Evolutionary conservation across 148 eudicot genomes (phyloP), one percentile per base, ranked within the genome.

Genomic region (Heliosperma pusillum): DNA sequence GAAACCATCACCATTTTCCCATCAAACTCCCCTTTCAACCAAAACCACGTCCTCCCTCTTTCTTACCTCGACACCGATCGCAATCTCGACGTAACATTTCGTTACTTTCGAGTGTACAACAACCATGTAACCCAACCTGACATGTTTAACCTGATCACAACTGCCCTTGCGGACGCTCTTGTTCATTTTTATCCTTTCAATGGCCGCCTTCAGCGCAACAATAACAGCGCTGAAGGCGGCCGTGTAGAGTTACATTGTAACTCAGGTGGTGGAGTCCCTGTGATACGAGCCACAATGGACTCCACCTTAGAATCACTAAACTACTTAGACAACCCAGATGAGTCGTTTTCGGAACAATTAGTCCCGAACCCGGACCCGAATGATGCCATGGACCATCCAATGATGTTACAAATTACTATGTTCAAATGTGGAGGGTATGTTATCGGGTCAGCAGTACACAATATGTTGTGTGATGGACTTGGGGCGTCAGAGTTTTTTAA

Each of bases 61-160:
- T 88, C 96, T 72, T 86, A 88, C 85, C 84, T 90, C 74, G 96
- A 90, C 88, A 88, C 83, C 70, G 96, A 90, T 62, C 85, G 74
- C 76, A 88, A 90, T 81, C 88, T 90, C 82, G 73, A 79, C 63
- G 80, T 86, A 79, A 83, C 86, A 10, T 83, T 90, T 62, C 96
- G 92, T 1, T 90, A 90, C 77, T 79, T 87, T 67, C 90, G 92
- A 25, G 88, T 87, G 16, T 90, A 88, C 74, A 30, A 64, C 22
- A 26, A 65, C 75, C 4, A 27, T 56, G 57, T n/a, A n/a, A n/a
- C n/a, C n/a, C n/a, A 21, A 59, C 12, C 72, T 40, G 82, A 85
- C 59, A 90, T 89, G 19, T 83, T 85, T 65, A 77, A 76, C 0
- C 72, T 84, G 75, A 84, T 90, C 82, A 80, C 82, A 53, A 2